These are phyloP conservation scores for Colletotrichum musae DNA, from an alignment of 2,329 filamentous ascomycete species.

Conservation along the genomic window DNA sequence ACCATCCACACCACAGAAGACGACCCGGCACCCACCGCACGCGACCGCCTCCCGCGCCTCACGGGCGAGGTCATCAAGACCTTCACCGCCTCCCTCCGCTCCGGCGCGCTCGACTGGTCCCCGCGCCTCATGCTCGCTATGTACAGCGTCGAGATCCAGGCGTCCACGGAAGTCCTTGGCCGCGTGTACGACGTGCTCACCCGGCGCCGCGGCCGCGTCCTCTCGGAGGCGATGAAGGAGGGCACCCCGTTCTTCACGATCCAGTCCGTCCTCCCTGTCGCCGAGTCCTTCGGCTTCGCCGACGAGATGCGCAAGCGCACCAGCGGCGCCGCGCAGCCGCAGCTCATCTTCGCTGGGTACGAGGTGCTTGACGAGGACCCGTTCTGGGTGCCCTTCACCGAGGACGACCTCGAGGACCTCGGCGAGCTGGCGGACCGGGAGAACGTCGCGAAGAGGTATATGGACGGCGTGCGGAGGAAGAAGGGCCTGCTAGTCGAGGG, in stretches of 20 bases:
- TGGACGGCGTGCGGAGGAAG: constrained; percentile 87
- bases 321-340: constrained; percentile 89
- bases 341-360: constrained; percentile 93
- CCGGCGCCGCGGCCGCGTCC: constrained; percentile 88
- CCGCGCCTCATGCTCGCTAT: constrained; percentile 96
- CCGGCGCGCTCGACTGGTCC: constrained; percentile 95
- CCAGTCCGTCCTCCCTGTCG: constrained; percentile 87
- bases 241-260: constrained; percentile 98
- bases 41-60: constrained; percentile 81
- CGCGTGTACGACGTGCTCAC: constrained; percentile 99
- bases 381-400: constrained; percentile 97
- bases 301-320: constrained; percentile 98
- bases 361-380: constrained; percentile 96
- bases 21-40: constrained; percentile 64
- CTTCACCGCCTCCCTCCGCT: constrained; percentile 84
- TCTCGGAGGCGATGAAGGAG: constrained; percentile 92
- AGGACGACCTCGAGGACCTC: constrained; percentile 96
- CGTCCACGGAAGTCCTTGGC: constrained; percentile 93
- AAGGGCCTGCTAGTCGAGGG: constrained; percentile 92
- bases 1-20: constrained; percentile 67
- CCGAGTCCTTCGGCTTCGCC: constrained; percentile 94
- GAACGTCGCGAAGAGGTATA: constrained; percentile 96
- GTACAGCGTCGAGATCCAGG: constrained; percentile 98
- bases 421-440: constrained; percentile 94
- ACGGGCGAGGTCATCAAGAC: constrained; percentile 95